Evolutionary conservation across 169 alveolate genomes (phyloP), one percentile per base, ranked within the genome.

Genomic region (Eimeria falciformis): DNA sequence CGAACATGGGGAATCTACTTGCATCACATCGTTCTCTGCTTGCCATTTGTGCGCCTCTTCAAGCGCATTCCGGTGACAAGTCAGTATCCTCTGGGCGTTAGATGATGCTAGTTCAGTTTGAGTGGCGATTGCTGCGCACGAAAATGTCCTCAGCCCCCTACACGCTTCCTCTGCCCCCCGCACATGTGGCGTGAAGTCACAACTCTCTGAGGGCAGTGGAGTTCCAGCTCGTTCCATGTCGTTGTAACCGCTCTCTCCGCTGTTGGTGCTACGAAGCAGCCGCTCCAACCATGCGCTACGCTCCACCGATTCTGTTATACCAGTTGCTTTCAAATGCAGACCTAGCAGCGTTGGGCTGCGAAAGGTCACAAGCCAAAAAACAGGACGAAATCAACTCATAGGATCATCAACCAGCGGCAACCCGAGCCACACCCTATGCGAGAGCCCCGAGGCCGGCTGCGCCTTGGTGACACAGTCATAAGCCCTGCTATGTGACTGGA

Each of bases 151-250:
- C 23, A 81, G 89, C 45, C 77, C 89, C 47, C 58, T 81, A 75
- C 89, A 81, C 12, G 89, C 89, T 53, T 81, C 89, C 23, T 81
- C 89, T 55, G 89, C 89, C 18, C 89, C 89, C 55, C 89, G 50
- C 6, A 81, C 75, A 6, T 81, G 89, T 27, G 77, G 56, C 77
- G 55, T 18, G 68, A 65, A 29, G 55, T 9, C 25, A 33, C 40
- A 18, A 2, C 55, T 75, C 23, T 53, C 17, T 53, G 45, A 40
- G 55, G 27, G 58, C 6, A 65, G 18, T 17, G 56, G 4, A 6
- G 75, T 4, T 3, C 18, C 53, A 7, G 27, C 89, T 46, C 14
- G 12, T 43, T 17, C 27, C 89, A 81, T 81, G 27, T 81, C 75
- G 47, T 12, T 66, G 21, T 81, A 71, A 12, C 65, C 37, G n/a